phyloP scores from a whole-genome alignment of 768 basidiomycete species.

The Lactifluus pinguis region DNA sequence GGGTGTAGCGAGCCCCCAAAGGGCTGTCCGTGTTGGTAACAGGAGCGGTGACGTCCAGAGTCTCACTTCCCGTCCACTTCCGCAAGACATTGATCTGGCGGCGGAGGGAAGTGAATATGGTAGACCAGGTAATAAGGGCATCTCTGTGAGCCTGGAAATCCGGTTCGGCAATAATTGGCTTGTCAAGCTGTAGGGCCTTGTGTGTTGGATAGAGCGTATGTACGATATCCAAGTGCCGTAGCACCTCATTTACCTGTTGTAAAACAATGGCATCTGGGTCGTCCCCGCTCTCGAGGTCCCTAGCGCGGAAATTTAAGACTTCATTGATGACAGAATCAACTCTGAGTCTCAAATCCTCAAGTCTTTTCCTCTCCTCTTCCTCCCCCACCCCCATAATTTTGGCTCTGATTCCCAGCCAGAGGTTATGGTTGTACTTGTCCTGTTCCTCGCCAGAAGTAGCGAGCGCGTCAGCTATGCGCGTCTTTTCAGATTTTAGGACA shows the following conservation, averaged over 20 bases:
- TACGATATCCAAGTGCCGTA: slow-evolving; percentile 70
- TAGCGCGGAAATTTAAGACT: slow-evolving; percentile 65
- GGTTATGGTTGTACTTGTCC: slow-evolving; percentile 53
- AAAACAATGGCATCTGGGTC: slow-evolving; percentile 39
- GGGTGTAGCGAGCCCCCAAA: slow-evolving; percentile 23
- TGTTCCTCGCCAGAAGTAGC: slow-evolving; percentile 62
- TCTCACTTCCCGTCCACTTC: slow-evolving; percentile 91
- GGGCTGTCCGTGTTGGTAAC: slow-evolving; percentile 55
- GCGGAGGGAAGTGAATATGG: slow-evolving; percentile 77
- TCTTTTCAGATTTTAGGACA: slow-evolving; percentile 91
- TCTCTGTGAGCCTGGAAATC: slow-evolving; percentile 78
- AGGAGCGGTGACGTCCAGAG: slow-evolving; percentile 79
- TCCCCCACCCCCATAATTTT: slow-evolving; percentile 71
- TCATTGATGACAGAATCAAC: slow-evolving; percentile 84
- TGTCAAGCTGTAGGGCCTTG: slow-evolving; percentile 72
- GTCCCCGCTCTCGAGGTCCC: slow-evolving; percentile 30
- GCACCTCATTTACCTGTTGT: slow-evolving; percentile 51
- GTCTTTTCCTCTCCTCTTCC: slow-evolving; percentile 68
- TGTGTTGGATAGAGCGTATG: slow-evolving; percentile 83
- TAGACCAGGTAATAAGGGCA: slow-evolving; percentile 86
- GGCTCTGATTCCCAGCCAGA: slow-evolving; percentile 90
- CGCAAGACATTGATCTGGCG: slow-evolving; percentile 73
- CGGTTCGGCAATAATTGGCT: slow-evolving; percentile 54
- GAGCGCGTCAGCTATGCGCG: slow-evolving; percentile 75
- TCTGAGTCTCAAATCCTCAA: slow-evolving; percentile 78